Evolutionary conservation across 495 filamentous ascomycete genomes (phyloP).

Genomic region (Acidiella bohemica): DNA sequence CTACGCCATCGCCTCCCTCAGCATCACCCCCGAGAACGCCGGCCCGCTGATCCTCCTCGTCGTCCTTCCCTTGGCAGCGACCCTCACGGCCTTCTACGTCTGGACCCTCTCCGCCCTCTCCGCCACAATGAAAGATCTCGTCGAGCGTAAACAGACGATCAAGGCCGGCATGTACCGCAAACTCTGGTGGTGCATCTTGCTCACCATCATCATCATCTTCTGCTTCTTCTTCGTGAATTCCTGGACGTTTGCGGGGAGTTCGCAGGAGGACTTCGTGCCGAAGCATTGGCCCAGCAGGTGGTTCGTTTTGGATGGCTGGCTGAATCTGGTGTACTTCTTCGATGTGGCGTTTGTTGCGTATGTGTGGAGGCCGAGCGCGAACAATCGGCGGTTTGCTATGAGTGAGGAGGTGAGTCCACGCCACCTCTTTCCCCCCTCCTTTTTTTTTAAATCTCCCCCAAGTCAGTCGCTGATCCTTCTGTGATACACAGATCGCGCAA

Average conservation of each 20-base stretch:
- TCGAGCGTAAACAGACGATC: constrained; percentile 81
- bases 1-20: constrained; percentile 79
- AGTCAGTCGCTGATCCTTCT: too few relatives aligned
- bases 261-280: constrained; percentile 77
- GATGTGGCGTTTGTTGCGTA: constrained; percentile 91
- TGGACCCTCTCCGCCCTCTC: constrained; percentile 97
- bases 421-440: not conserved
- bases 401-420: constrained; percentile 63
- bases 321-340: constrained; percentile 88
- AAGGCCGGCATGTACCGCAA: constrained; percentile 97
- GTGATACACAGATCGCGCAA: constrained; percentile 62
- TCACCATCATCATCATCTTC: constrained; percentile 87
- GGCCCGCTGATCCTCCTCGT: constrained; percentile 91
- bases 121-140: constrained; percentile 85
- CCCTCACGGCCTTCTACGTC: constrained; percentile 92
- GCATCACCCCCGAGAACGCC: constrained; percentile 69
- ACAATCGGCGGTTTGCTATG: constrained; percentile 97
- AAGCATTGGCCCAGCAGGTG: constrained; percentile 92
- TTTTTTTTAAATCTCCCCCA: too few relatives aligned
- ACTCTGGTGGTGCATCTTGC: constrained; percentile 94
- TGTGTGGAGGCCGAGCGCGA: constrained; percentile 89
- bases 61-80: constrained; percentile 81
- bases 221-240: constrained; percentile 94
- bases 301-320: constrained; percentile 97
- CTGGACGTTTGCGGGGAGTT: constrained; percentile 74